Base-by-base conservation (phyloP, 306 rosid species). In the Begonia fuchsioides region DNA sequence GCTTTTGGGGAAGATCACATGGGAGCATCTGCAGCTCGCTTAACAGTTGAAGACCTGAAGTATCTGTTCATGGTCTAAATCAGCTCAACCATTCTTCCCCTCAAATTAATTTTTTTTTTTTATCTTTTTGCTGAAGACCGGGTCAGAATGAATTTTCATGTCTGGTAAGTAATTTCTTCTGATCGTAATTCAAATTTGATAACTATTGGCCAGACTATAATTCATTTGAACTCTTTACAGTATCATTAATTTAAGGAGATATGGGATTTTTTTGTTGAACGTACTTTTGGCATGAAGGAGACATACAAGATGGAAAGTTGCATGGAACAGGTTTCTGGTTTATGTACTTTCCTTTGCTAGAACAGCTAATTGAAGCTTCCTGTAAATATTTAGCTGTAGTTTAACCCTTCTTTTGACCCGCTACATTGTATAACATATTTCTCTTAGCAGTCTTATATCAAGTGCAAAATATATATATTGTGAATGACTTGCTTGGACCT, bases 1-100 rank as follows among this genome's bases (percentile, higher is more conserved):
- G 95, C 98, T 54, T 90, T 90, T 68, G 95, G 94, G 47, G 98
- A 85, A 82, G 98, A 90, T 46, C 84, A 79, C 32, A 60, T 76
- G 15, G 97, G 97, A 3, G 73, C 74, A 14, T 47, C 94, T 13
- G 81, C 63, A 13, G 14, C 85, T 60, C 92, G 98, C n/a, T n/a
- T n/a, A n/a, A n/a, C n/a, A n/a, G n/a, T n/a, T n/a, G n/a, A n/a
- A n/a, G n/a, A 90, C 72, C 93, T 90, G 49, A 90, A 66, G 64
- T 90, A 90, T 76, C 92, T 90, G 38, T 90, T 90, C 57, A 85
- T 77, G 94, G 98, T 85, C 58, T 85, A 76, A 64, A 68, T 47
- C 44, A 43, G 39, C 40, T 48, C 44, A 12, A 51, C 45, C 18
- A 48, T 39, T 53, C 14, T 58, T 44, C 59, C 20, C 52, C 54